phyloP scores from a whole-genome alignment of 495 filamentous ascomycete genomes.

The Aspergillus sclerotiicarbonarius region DNA sequence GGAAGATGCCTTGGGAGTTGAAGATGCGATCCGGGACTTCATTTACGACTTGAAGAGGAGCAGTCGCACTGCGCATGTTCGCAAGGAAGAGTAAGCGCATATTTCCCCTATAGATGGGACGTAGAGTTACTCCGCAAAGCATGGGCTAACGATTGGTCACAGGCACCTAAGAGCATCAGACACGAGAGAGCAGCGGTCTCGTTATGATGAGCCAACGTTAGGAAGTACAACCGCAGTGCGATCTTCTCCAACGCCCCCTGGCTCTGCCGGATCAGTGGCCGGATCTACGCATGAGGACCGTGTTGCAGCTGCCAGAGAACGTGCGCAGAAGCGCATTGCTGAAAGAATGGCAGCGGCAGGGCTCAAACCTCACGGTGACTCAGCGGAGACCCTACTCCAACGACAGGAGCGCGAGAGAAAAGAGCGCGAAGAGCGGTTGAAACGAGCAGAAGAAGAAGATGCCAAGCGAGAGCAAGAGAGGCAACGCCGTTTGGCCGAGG shows the following conservation, averaged over 20 bases:
- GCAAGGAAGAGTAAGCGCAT: conserved; percentile 65
- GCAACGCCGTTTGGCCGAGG: conserved; percentile 80
- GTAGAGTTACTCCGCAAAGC: background rate
- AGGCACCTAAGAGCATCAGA: conserved; percentile 27
- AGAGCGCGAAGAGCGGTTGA: conserved; percentile 81
- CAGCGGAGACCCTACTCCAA: conserved; percentile 76
- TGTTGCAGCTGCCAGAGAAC: conserved; percentile 93
- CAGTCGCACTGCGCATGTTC: conserved; percentile 69
- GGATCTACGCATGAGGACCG: conserved; percentile 89
- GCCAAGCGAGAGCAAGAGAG: conserved; percentile 83
- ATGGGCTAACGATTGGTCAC: conserved; percentile 2
- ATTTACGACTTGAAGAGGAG: conserved; percentile 92
- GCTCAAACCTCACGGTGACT: conserved; percentile 69
- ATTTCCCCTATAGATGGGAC: background rate
- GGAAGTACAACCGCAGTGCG: conserved; percentile 31
- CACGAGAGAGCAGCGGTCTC: conserved; percentile 25
- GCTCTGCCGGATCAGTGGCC: conserved; percentile 46
- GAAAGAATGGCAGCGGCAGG: conserved; percentile 93
- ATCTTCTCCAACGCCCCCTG: conserved; percentile 41
- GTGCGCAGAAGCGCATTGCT: conserved; percentile 96
- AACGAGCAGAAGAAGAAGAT: conserved; percentile 93
- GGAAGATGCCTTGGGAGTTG: conserved; percentile 96
- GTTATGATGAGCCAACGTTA: conserved; percentile 24
- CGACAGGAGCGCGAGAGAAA: conserved; percentile 83
- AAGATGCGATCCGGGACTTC: conserved; percentile 94